A percentile compares a stretch with the other conserved stretches of the same genome.
Evolutionary conservation across 108 stramenopile species (phyloP).

Genomic region (Fragilaria crotonensis): DNA sequence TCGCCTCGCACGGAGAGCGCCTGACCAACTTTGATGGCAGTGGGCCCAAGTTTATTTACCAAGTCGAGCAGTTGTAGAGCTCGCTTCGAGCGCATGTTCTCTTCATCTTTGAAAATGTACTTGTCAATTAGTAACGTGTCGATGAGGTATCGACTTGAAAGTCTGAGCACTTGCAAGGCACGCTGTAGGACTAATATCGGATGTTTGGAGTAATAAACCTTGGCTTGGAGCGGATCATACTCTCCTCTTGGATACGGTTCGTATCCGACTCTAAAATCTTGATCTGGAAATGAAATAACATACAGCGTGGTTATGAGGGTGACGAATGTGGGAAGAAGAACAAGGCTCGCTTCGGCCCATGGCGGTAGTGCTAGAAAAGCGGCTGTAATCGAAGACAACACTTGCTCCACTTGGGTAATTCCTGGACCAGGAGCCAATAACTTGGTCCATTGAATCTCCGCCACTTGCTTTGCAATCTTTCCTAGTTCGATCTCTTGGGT

Average conservation of each 20-base stretch:
- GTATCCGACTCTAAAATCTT: slow-evolving; percentile 12
- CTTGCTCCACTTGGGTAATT: no score
- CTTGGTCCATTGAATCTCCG: no score
- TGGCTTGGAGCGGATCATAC: slow-evolving; percentile 26
- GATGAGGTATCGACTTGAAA: slow-evolving; percentile 20
- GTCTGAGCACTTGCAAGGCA: slow-evolving; percentile 19
- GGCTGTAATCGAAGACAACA: no score
- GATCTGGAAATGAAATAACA: neutral
- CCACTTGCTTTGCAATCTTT: no score
- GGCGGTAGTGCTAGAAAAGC: no score
- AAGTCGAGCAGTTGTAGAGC: slow-evolving; percentile 38
- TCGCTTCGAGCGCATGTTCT: slow-evolving; percentile 12
- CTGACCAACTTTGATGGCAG: slow-evolving; percentile 76
- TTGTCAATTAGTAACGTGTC: slow-evolving; percentile 25
- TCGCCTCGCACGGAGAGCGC: slow-evolving; percentile 70
- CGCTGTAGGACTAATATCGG: slow-evolving; percentile 20
- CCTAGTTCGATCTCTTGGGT: no score
- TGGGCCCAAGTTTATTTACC: slow-evolving; percentile 48
- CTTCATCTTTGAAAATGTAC: slow-evolving; percentile 14
- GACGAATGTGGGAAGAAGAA: no score
- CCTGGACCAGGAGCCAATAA: no score
- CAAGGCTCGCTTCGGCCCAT: no score
- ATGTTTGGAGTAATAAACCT: slow-evolving; percentile 17
- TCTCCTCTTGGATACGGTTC: slow-evolving; percentile 25
- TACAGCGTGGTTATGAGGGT: no score